Percentiles rank a stretch among this genome's conserved stretches.
Evolutionary conservation across 2,329 filamentous ascomycete species (phyloP).

Genomic region (Calonectria pseudoturangicola): DNA sequence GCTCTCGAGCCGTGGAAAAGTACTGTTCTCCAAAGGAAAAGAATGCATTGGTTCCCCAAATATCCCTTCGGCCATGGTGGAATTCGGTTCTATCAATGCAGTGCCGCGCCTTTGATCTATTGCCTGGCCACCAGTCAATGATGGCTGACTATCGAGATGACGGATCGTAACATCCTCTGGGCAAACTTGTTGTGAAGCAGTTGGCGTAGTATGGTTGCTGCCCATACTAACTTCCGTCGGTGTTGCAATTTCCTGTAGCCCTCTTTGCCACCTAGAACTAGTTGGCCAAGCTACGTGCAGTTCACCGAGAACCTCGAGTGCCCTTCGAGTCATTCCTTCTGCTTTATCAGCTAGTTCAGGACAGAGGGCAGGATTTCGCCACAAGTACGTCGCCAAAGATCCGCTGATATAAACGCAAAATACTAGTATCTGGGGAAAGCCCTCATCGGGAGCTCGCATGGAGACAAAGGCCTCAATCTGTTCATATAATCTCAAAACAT

Average conservation of each 20-base stretch:
- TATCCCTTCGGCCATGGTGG: conserved; percentile 21
- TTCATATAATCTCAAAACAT: conserved; percentile 60
- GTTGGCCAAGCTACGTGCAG: conserved; percentile 55
- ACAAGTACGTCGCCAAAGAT: conserved; percentile 58
- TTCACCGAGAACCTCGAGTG: conserved; percentile 50
- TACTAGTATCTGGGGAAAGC: conserved; percentile 61
- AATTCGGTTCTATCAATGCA: background rate
- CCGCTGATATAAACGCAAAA: conserved; percentile 65
- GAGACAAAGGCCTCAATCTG: conserved; percentile 59
- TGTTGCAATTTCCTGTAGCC: conserved; percentile 47
- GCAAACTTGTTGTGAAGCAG: background rate
- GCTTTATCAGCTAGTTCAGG: conserved; percentile 50
- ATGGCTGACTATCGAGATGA: background rate
- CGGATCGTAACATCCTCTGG: background rate
- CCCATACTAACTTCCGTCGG: conserved; percentile 37
- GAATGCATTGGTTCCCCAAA: conserved; percentile 38
- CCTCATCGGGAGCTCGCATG: conserved; percentile 55
- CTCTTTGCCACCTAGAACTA: conserved; percentile 47
- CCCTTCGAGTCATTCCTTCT: conserved; percentile 52
- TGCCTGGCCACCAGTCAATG: background rate
- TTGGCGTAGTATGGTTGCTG: background rate
- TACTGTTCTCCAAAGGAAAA: conserved; percentile 18
- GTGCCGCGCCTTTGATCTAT: background rate
- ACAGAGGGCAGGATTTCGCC: conserved; percentile 56
- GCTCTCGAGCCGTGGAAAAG: conserved; percentile 26